Conservation (phyloP, 2,329 filamentous ascomycete genomes). For the Volutella citrinella region DNA sequence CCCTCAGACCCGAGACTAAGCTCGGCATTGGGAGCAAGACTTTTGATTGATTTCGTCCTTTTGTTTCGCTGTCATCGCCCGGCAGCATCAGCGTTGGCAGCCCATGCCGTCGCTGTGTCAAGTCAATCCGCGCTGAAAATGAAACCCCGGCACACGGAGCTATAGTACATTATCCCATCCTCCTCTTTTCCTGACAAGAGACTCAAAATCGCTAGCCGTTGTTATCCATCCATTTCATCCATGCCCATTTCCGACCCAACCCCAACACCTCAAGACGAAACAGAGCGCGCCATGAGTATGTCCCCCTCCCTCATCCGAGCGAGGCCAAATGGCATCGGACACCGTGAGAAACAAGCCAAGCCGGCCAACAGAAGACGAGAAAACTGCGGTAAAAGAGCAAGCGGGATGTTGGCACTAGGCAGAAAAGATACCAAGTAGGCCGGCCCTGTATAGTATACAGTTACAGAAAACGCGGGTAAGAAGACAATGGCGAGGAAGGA, state of each 20-base stretch:
- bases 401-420: constrained; percentile 12
- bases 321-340: constrained; percentile 5
- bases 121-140: not conserved
- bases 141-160: not conserved
- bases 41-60: too few species aligned
- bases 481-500: not conserved
- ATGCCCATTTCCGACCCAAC: not conserved
- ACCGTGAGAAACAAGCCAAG: too few species aligned
- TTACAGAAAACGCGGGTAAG: constrained; percentile 12
- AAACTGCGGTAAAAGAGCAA: constrained; percentile 10
- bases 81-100: too few species aligned
- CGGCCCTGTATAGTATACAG: constrained; percentile 21
- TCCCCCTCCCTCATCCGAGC: constrained; percentile 9
- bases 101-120: not conserved
- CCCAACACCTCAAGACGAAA: not conserved
- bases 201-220: constrained; percentile 15
- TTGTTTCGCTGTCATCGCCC: too few species aligned
- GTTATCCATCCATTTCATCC: not conserved
- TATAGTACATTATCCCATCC: constrained; percentile 1
- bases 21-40: too few species aligned
- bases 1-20: too few species aligned
- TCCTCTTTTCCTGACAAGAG: constrained; percentile 1
- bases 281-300: not conserved
- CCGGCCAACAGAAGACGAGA: constrained; percentile 2
- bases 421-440: constrained; percentile 9